phyloP scores from a whole-genome alignment of 441 rosid species.

The Dalechampia spathulata region DNA sequence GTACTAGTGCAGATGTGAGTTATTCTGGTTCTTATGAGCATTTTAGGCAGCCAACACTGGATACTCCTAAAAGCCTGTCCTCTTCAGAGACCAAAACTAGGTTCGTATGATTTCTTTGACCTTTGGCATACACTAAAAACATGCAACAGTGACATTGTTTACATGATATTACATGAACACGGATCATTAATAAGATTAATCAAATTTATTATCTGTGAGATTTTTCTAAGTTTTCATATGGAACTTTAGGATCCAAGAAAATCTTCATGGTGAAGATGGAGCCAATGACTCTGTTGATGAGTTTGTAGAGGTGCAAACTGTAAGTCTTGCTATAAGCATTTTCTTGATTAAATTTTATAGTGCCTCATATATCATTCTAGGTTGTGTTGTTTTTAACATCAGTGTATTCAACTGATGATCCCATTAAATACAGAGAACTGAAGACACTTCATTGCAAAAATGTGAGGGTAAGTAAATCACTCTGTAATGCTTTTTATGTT shows the following conservation, averaged over 20 bases:
- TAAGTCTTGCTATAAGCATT: slow-evolving; percentile 22
- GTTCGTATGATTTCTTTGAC: slow-evolving; percentile 22
- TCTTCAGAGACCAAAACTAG: slow-evolving; percentile 46
- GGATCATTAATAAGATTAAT: background rate
- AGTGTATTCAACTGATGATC: slow-evolving; percentile 4
- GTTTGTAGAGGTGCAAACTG: slow-evolving; percentile 29
- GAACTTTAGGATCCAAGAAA: slow-evolving; percentile 35
- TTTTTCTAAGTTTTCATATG: slow-evolving; percentile 8
- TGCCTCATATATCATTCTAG: slow-evolving; percentile 5
- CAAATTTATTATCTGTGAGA: background rate
- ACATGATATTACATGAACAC: background rate
- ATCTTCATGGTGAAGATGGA: slow-evolving; percentile 25
- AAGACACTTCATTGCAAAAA: slow-evolving; percentile 24
- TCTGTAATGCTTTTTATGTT: background rate
- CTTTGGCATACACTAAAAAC: background rate
- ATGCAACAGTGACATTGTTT: too few species aligned
- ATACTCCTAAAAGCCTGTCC: slow-evolving; percentile 29
- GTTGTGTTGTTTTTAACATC: slow-evolving; percentile 10
- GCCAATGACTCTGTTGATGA: slow-evolving; percentile 24
- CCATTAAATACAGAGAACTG: slow-evolving; percentile 27
- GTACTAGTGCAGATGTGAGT: slow-evolving; percentile 30
- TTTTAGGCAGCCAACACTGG: slow-evolving; percentile 35
- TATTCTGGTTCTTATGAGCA: slow-evolving; percentile 32
- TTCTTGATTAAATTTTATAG: slow-evolving; percentile 5
- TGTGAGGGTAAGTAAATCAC: slow-evolving; percentile 33